Conservation (phyloP, 176 grass and related monocot genomes). For the Panicum miliaceum region DNA sequence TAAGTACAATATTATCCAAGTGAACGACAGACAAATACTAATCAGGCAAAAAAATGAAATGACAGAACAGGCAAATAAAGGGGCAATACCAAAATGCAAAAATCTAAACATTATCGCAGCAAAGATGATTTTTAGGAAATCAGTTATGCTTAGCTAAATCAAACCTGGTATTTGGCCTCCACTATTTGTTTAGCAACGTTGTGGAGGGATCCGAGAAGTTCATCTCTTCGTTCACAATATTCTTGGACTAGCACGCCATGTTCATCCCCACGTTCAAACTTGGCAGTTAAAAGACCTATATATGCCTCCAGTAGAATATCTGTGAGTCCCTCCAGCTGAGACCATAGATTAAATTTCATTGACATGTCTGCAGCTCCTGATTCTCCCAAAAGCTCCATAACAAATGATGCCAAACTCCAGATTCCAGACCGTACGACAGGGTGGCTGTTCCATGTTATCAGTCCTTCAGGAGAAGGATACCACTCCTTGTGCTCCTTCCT, state of each 20-base stretch:
- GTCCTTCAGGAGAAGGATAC: constrained; percentile 95
- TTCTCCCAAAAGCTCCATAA: constrained; percentile 80
- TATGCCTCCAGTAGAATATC: constrained; percentile 88
- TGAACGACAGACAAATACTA: not conserved
- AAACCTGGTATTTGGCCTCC: constrained; percentile 83
- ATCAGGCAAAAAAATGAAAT: constrained; percentile 39
- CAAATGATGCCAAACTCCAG: constrained; percentile 75
- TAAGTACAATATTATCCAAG: constrained; percentile 24
- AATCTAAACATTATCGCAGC: constrained; percentile 10
- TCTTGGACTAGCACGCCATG: constrained; percentile 77
- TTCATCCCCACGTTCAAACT: constrained; percentile 82
- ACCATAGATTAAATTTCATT: constrained; percentile 68
- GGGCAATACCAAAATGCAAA: constrained; percentile 27
- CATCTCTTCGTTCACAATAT: constrained; percentile 84
- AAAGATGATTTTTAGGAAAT: constrained; percentile 31
- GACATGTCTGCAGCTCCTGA: constrained; percentile 55
- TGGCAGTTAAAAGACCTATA: constrained; percentile 72
- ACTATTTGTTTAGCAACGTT: constrained; percentile 81
- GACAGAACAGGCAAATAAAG: constrained; percentile 25
- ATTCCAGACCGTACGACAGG: constrained; percentile 78
- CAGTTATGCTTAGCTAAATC: constrained; percentile 25
- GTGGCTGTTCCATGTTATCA: constrained; percentile 87
- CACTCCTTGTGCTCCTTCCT: constrained; percentile 76
- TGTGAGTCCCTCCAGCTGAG: constrained; percentile 76
- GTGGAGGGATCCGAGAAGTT: constrained; percentile 85